phyloP scores from a whole-genome alignment of 108 stramenopile species.

The Cyclotella choctawhatcheeana region DNA sequence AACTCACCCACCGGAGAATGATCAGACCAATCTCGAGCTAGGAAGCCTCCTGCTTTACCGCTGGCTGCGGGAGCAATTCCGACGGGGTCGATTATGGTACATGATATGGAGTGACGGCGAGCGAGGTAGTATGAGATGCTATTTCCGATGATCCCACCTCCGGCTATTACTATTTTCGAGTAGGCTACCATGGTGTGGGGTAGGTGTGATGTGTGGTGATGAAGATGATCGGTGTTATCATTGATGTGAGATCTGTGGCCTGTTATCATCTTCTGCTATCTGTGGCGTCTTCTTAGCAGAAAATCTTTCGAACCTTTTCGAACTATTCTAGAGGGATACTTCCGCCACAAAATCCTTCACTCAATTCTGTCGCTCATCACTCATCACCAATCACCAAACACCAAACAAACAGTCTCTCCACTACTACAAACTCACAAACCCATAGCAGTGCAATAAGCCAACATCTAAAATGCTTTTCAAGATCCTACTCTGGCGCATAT shows the following conservation, averaged over 20 bases:
- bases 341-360: no score
- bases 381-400: no score
- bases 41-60: conserved; percentile 82
- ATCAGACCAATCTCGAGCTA: conserved; percentile 79
- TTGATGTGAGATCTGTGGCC: no score
- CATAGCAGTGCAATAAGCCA: neutral
- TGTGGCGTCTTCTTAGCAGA: no score
- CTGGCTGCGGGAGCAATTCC: conserved; percentile 70
- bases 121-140: conserved; percentile 65
- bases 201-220: no score
- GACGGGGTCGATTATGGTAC: conserved; percentile 63
- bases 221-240: no score
- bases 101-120: conserved; percentile 19
- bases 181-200: conserved; percentile 46
- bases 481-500: neutral
- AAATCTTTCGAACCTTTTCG: no score
- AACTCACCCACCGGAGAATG: conserved; percentile 52
- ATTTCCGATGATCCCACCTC: conserved; percentile 73
- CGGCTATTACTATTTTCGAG: conserved; percentile 65
- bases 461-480: neutral
- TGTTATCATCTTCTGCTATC: no score
- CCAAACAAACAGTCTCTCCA: neutral
- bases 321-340: no score
- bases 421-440: no score
- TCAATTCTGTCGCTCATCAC: no score